Base-by-base conservation (phyloP, 257 asterid species). In the Solanum clarkiae region DNA sequence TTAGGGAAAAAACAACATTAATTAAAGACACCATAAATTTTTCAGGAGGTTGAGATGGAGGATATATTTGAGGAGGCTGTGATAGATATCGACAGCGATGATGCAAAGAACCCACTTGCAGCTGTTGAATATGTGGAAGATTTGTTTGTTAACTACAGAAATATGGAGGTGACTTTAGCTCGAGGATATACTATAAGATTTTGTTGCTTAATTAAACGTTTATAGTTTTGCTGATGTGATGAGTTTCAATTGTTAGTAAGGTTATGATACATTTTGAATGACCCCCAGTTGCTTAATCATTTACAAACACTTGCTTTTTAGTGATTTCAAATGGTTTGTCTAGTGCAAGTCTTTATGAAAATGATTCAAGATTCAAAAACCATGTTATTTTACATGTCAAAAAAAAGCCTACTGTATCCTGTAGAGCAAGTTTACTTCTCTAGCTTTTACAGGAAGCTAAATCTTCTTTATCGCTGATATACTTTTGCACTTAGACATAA, bases 11-110 rank as follows among this genome's bases (percentile, higher is more conserved):
- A 12, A 29, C 5, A 17, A 10, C 13, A 29, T 14, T 49, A 54
- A 36, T 16, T 29, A 65, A 68, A 45, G 7, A 74, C 40, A 45
- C 13, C 44, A 29, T 63, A 15, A n/a, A 17, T 90, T 54, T 29
- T 88, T 88, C 45, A 90, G 94, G 99, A 96, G 90, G 93, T 96
- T 12, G 98, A 95, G 65, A 96, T 96, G 98, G 99, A 93, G 74
- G 99, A 96, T 89, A 94, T 93, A 75, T 92, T 92, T 45, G 97
- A 93, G 80, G 98, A 94, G 84, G 70, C 92, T 42, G 83, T 93
- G 1, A n/a, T 87, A 83, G 98, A 96, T 84, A 96, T 96, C 15
- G 99, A 96, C 56, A 72, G 90, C 18, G 59, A 86, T 53, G 98
- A 96, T 83, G 92, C 88, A 4, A 92, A 91, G 87, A 90, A 96